Evolutionary conservation across 306 rosid genomes (phyloP), one percentile per base, ranked within the genome.

Genomic region (Argentina anserina): DNA sequence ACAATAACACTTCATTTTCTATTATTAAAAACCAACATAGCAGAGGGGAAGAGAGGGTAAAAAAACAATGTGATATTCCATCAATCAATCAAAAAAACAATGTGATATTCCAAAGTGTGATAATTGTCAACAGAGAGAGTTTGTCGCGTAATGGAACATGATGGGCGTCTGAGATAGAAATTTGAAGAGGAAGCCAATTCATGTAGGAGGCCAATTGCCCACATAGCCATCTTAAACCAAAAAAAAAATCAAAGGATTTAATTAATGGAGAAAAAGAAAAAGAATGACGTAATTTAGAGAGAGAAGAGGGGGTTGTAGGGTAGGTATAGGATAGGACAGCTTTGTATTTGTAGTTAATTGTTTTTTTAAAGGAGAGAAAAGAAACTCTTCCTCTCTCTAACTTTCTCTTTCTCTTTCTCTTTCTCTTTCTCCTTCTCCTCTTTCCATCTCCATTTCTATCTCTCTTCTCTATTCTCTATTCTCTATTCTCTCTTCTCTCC

Each of bases 241-340:
- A 23, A 23, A 29, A 59, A 17, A 71, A 71, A 56, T 28, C 29
- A 40, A 40, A 58, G 67, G n/a, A 41, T 34, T 55, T 56, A 26
- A 28, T 56, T 41, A 55, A 55, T 23, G 31, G 2, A 40, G 15
- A 9, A 64, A 7, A 34, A 63, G 25, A 39, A 18, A 67, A 26
- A 6, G 15, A 26, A 28, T 43, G 59, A 26, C 41, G 61, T 43
- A 33, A 25, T 20, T 14, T 7, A 25, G 39, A 31, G 39, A 31
- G 20, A 2, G 21, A 14, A 9, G 33, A 34, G 25, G 61, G 8
- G 60, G 46, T 25, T 46, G 77, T 62, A 62, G 77, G 62, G 62
- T 62, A 21, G 77, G 77, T 73, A 61, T 34, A 33, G 36, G 61
- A 81, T 81, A 68, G 58, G 81, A 73, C 79, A 77, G 75, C 76